Conservation (phyloP, 1,139 yeast species). For the Geotrichum australiense region DNA sequence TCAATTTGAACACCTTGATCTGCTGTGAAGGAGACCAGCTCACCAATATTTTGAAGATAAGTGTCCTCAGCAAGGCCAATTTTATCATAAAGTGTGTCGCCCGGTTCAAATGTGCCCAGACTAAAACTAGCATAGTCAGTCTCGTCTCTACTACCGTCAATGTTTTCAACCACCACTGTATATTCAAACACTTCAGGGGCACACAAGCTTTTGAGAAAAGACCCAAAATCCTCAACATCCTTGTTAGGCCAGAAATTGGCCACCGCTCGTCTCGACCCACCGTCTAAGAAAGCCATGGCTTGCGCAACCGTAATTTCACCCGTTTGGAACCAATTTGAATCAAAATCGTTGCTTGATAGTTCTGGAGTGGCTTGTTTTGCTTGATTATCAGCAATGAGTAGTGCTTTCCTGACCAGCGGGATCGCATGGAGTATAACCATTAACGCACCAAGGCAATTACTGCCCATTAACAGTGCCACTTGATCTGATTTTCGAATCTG, state of each 20-base stretch:
- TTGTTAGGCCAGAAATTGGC: conserved; percentile 32
- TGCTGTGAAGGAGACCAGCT: conserved; percentile 37
- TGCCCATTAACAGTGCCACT: neutral
- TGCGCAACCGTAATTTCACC: neutral
- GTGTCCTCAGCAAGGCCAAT: conserved; percentile 27
- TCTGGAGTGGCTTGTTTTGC: neutral
- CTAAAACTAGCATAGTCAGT: conserved; percentile 24
- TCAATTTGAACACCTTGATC: conserved; percentile 36
- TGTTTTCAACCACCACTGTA: conserved; percentile 20
- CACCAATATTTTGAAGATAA: conserved; percentile 34
- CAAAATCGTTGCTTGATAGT: conserved; percentile 34
- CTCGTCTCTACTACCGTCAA: conserved; percentile 18
- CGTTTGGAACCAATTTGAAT: conserved; percentile 38
- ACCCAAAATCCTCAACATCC: conserved; percentile 13
- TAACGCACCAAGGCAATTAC: conserved; percentile 28
- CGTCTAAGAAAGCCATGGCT: conserved; percentile 40
- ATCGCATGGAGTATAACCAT: conserved; percentile 40
- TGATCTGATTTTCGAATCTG: neutral
- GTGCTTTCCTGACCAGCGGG: conserved; percentile 36
- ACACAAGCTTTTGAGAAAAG: neutral
- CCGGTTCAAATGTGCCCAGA: conserved; percentile 17
- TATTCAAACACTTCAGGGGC: conserved; percentile 18
- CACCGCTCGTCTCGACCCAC: conserved; percentile 37
- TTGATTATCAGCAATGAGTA: conserved; percentile 23
- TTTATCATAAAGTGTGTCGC: conserved; percentile 24